These are phyloP conservation scores for Cordyceps javanica DNA, from an alignment of 2,329 filamentous ascomycete species.

Conservation along the genomic window DNA sequence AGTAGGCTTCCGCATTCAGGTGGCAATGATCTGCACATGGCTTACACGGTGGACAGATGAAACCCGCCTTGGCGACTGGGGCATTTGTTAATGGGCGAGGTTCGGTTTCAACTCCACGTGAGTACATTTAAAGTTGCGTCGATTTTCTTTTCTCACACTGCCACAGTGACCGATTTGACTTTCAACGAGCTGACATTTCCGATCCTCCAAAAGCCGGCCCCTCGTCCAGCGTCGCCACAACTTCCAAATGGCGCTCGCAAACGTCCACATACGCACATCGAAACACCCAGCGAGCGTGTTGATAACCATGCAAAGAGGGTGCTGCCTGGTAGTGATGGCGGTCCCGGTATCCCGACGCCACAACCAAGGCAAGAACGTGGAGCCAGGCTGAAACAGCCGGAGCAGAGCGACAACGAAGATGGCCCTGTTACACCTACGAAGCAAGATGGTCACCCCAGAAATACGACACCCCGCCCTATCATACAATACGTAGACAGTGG, in stretches of 20 bases:
- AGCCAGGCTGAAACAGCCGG: neutral
- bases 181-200: slow-evolving; percentile 48
- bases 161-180: slow-evolving; percentile 43
- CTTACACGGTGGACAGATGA: slow-evolving; percentile 22
- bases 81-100: slow-evolving; percentile 27
- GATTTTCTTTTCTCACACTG: slow-evolving; percentile 14
- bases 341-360: neutral
- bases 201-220: slow-evolving; percentile 19
- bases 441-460: neutral
- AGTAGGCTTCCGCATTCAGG: neutral
- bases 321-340: no score
- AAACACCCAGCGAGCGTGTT: neutral
- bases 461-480: neutral
- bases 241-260: neutral
- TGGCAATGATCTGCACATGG: neutral
- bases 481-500: slow-evolving; percentile 7
- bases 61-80: slow-evolving; percentile 27
- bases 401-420: neutral
- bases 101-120: slow-evolving; percentile 9
- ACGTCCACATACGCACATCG: neutral
- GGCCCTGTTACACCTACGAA: neutral
- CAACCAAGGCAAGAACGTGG: neutral
- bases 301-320: neutral
- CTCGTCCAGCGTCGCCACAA: slow-evolving; percentile 24
- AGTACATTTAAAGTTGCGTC: neutral